phyloP scores from a whole-genome alignment of 1,139 yeast genomes.

The Hemisphaericaspora lyxosophila region DNA sequence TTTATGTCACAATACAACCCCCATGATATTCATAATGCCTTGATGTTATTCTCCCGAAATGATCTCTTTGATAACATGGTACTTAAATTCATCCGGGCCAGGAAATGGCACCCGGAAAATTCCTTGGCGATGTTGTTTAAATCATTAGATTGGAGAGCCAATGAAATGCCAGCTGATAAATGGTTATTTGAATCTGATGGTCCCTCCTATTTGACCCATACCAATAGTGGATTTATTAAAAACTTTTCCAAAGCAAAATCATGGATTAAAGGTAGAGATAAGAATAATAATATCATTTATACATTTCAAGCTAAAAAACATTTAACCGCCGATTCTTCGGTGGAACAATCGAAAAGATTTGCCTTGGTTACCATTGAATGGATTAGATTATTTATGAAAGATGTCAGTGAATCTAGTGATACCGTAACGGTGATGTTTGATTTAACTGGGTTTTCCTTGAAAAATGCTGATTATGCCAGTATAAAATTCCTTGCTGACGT shows the following conservation, averaged over 20 bases:
- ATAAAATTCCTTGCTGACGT: constrained; percentile 46
- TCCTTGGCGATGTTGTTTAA: constrained; percentile 36
- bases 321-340: constrained; percentile 15
- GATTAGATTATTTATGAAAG: constrained; percentile 38
- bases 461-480: constrained; percentile 46
- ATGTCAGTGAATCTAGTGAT: constrained; percentile 36
- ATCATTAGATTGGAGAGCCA: constrained; percentile 40
- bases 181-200: constrained; percentile 44
- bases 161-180: constrained; percentile 28
- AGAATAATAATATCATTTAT: constrained; percentile 37
- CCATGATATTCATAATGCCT: constrained; percentile 26
- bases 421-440: constrained; percentile 44
- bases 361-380: constrained; percentile 38
- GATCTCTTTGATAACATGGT: constrained; percentile 38
- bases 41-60: constrained; percentile 24
- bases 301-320: constrained; percentile 43
- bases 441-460: constrained; percentile 46
- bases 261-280: constrained; percentile 42
- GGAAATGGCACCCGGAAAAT: constrained; percentile 38
- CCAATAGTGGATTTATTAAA: constrained; percentile 37
- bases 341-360: not conserved
- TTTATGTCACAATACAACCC: constrained; percentile 25
- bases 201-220: constrained; percentile 30
- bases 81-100: constrained; percentile 42
- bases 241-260: constrained; percentile 41